phyloP scores from a whole-genome alignment of 2,329 filamentous ascomycete genomes.

The Trichothecium roseum region DNA sequence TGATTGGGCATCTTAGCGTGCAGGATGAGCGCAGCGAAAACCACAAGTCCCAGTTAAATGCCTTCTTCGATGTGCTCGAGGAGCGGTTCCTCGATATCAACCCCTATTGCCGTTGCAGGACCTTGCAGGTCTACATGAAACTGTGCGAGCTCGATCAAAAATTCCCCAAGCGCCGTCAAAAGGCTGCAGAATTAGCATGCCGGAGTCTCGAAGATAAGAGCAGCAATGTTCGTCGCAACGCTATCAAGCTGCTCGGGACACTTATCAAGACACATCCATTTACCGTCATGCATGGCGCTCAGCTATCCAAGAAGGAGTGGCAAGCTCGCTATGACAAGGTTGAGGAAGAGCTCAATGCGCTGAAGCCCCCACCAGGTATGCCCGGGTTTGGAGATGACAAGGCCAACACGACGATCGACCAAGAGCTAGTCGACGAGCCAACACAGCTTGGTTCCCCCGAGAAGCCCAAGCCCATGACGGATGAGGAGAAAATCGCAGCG shows the following conservation, averaged over 20 bases:
- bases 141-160: conserved; percentile 94
- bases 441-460: conserved; percentile 67
- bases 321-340: conserved; percentile 69
- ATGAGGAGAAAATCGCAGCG: conserved; percentile 64
- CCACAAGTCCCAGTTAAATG: conserved; percentile 88
- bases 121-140: conserved; percentile 86
- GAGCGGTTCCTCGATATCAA: conserved; percentile 95
- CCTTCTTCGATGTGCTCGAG: conserved; percentile 93
- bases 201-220: conserved; percentile 94
- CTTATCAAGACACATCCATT: conserved; percentile 94
- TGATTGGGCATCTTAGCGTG: conserved; percentile 82
- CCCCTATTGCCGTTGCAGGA: conserved; percentile 85
- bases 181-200: conserved; percentile 75
- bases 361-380: conserved; percentile 74
- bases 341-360: conserved; percentile 67
- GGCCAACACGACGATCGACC: conserved; percentile 62
- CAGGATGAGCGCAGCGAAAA: conserved; percentile 87
- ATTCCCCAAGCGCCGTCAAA: conserved; percentile 84
- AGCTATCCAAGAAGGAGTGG: conserved; percentile 81
- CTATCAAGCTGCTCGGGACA: conserved; percentile 81
- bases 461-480: conserved; percentile 58
- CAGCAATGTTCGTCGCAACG: conserved; percentile 91
- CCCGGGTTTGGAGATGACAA: conserved; percentile 46
- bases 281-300: conserved; percentile 79
- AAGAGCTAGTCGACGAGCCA: conserved; percentile 73